These are phyloP conservation scores for Populus simonii DNA, from an alignment of 345 rosid species.

Conservation along the genomic window DNA sequence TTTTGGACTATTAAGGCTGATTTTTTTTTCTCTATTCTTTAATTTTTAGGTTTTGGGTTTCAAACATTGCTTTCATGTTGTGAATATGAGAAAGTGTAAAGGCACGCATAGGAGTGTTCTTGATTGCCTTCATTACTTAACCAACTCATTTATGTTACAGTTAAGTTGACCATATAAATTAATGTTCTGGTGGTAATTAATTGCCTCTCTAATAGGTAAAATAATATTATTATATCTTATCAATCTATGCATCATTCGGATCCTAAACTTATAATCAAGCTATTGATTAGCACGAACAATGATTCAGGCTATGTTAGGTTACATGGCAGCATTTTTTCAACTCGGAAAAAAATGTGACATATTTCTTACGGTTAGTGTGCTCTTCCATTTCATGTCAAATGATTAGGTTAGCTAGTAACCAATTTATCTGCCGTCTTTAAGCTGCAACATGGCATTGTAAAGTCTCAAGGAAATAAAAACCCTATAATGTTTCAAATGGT, in stretches of 20 bases:
- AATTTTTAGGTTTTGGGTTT: neutral
- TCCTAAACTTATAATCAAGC: neutral
- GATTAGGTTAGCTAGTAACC: neutral
- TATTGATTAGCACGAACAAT: neutral
- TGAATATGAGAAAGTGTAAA: neutral
- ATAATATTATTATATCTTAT: neutral
- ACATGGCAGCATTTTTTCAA: neutral
- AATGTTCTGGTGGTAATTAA: neutral
- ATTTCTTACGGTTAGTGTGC: neutral
- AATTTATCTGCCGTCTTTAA: neutral
- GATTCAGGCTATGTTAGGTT: neutral
- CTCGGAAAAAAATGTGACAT: neutral
- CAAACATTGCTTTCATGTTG: neutral
- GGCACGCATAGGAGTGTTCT: neutral
- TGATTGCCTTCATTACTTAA: neutral
- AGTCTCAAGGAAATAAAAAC: neutral
- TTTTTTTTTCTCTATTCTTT: neutral
- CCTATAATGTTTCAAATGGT: neutral
- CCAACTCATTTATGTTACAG: neutral
- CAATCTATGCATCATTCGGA: neutral
- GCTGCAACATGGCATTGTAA: neutral
- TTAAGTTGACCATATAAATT: neutral
- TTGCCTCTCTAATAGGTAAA: neutral
- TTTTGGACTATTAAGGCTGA: too few relatives aligned
- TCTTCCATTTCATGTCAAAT: neutral